Base-by-base conservation (phyloP, 1,284 basidiomycete species). In the Cutaneotrichosporon daszewskae region DNA sequence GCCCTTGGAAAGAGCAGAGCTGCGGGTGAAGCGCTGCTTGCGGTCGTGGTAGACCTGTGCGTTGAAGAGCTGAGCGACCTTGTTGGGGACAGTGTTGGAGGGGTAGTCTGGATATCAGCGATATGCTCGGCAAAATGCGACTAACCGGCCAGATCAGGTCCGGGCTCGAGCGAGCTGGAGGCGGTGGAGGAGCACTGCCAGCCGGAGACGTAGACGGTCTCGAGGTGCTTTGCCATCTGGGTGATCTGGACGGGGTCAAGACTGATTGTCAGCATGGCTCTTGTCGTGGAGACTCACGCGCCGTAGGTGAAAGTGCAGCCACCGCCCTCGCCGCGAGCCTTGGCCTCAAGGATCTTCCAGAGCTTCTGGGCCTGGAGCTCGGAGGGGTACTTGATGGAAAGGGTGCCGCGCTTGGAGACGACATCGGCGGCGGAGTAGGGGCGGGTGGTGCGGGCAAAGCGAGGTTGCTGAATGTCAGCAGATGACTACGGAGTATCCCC, bases 221-320 rank as follows among this genome's bases (percentile, higher is more conserved):
- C 89, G 62, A 95, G 88, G 70, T 91, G 80, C 60, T 80, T 79
- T 8, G 91, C 95, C 91, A 97, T 96, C 72, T 99, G 94, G 0
- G 90, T 79, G 32, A 80, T 79, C 74, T 98, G 94, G 12, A 98
- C 91, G 2, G 92, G 90, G 72, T 98, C 95, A 53, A 98, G 82
- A 24, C 89, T 92, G 55, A 9, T 23, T 41, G 27, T 31, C 34
- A 40, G 20, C 11, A 29, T 6, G 9, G 10, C 14, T 37, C 22
- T 19, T 31, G 34, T 37, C 14, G 25, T 23, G 26, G 4, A 17
- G 12, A 86, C 89, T 80, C 65, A 92, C 87, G 92, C 92, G 75
- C 94, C 94, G 69, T 97, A 98, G 54, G 94, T 72, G 33, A 62
- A 58, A 16, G 64, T 62, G 49, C 59, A 64, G 14, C 68, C 68